phyloP scores from a whole-genome alignment of 805 yeast genomes.

The Saccharomycopsis synnaedendra region DNA sequence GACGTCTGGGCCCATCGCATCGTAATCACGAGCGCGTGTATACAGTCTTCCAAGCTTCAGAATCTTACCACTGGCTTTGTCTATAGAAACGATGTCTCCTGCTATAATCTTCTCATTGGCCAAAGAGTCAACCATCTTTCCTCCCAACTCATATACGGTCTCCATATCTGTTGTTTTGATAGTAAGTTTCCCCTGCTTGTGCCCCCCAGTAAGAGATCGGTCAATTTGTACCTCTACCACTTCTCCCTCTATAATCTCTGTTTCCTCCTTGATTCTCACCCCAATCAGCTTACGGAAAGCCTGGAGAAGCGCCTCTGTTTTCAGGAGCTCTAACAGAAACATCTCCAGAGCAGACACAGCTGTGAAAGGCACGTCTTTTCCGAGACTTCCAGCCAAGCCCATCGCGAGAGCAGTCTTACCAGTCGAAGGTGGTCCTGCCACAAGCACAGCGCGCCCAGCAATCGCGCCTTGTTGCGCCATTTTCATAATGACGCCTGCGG shows the following conservation, averaged over 20 bases:
- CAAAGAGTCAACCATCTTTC: slow-evolving; percentile 88
- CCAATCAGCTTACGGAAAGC: slow-evolving; percentile 96
- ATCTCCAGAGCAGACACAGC: slow-evolving; percentile 92
- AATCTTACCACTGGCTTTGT: slow-evolving; percentile 89
- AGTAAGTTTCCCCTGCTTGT: slow-evolving; percentile 94
- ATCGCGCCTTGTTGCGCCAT: slow-evolving; percentile 90
- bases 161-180: slow-evolving; percentile 98
- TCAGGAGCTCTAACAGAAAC: slow-evolving; percentile 81
- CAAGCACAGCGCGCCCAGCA: slow-evolving; percentile 90
- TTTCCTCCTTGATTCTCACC: slow-evolving; percentile 88
- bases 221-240: slow-evolving; percentile 95
- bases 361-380: slow-evolving; percentile 77
- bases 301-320: slow-evolving; percentile 94
- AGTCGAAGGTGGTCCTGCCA: slow-evolving; percentile 98
- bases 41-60: slow-evolving; percentile 92
- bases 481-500: slow-evolving; percentile 88
- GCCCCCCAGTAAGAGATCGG: slow-evolving; percentile 92
- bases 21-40: slow-evolving; percentile 94
- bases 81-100: slow-evolving; percentile 93
- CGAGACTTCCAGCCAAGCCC: slow-evolving; percentile 72
- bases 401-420: slow-evolving; percentile 98
- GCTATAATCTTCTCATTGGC: slow-evolving; percentile 93
- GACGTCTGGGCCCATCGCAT: slow-evolving; percentile 97
- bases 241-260: slow-evolving; percentile 97
- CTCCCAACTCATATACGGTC: slow-evolving; percentile 90